Conservation (phyloP, 2,329 filamentous ascomycete genomes). For the Sphaerulina musiva region DNA sequence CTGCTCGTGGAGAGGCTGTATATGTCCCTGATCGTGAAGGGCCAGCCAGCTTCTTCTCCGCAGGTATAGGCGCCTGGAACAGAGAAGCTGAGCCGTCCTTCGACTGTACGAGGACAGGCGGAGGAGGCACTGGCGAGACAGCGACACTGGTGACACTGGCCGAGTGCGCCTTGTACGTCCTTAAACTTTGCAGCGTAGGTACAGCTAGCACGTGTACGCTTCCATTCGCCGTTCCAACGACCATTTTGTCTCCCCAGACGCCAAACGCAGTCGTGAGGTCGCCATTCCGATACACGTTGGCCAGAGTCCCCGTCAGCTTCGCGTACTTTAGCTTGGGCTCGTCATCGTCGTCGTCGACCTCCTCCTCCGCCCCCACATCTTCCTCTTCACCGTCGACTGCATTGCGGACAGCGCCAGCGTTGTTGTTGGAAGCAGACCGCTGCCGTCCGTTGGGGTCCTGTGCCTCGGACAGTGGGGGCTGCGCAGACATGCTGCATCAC, state of each 20-base stretch:
- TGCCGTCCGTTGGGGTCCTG: conserved; percentile 5
- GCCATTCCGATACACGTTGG: conserved; percentile 69
- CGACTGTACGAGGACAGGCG: conserved; percentile 32
- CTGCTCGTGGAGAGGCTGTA: conserved; percentile 11
- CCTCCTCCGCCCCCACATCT: conserved; percentile 49
- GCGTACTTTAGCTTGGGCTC: conserved; percentile 93
- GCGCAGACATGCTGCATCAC: conserved; percentile 35
- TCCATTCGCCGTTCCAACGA: conserved; percentile 91
- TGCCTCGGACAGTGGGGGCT: conserved; percentile 14
- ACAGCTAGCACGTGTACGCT: conserved; percentile 87
- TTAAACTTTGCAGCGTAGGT: conserved; percentile 71
- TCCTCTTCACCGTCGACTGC: conserved; percentile 27
- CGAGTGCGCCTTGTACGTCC: conserved; percentile 85
- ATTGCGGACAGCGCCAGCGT: conserved; percentile 1
- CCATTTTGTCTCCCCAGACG: conserved; percentile 95
- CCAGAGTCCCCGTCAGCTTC: conserved; percentile 72
- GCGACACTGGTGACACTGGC: conserved; percentile 87
- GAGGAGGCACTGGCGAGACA: conserved; percentile 75
- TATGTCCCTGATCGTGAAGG: conserved; percentile 14
- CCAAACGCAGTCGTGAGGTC: conserved; percentile 90
- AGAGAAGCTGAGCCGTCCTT: conserved; percentile 17
- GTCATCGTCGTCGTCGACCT: conserved; percentile 80
- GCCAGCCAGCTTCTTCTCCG: conserved; percentile 10
- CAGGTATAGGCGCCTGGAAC: conserved; percentile 9
- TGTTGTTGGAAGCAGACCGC: conserved; percentile 8